Evolutionary conservation across 2,329 filamentous ascomycete species (phyloP).

Genomic region (Fusarium proliferatum): DNA sequence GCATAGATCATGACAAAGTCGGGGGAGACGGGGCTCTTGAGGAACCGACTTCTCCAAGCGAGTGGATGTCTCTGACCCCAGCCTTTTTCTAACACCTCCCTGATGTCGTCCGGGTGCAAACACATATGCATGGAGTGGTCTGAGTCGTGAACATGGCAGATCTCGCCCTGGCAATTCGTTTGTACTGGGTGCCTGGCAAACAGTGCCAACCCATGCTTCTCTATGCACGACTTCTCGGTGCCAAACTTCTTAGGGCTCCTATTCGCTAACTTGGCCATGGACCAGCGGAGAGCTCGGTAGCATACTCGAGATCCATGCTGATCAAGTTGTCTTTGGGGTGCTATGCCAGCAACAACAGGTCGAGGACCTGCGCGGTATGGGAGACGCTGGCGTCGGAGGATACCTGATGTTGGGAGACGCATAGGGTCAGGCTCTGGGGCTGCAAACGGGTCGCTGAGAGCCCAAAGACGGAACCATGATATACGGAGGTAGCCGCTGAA

Average conservation of each 20-base stretch:
- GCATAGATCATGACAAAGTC: constrained; percentile 88
- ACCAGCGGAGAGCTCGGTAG: constrained; percentile 65
- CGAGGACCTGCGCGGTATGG: constrained; percentile 71
- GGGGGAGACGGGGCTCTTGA: constrained; percentile 73
- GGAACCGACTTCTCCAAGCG: constrained; percentile 72
- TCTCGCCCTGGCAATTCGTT: constrained; percentile 80
- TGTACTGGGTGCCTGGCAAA: constrained; percentile 75
- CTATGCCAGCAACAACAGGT: constrained; percentile 78
- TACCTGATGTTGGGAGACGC: constrained; percentile 66
- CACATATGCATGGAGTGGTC: constrained; percentile 84
- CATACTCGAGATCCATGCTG: constrained; percentile 68
- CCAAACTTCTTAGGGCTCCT: constrained; percentile 61
- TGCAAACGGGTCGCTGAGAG: constrained; percentile 75
- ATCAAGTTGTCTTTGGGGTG: constrained; percentile 81
- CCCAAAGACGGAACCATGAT: constrained; percentile 77
- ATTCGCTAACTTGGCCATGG: constrained; percentile 63
- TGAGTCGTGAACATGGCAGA: constrained; percentile 81
- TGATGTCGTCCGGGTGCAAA: constrained; percentile 82
- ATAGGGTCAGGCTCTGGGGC: constrained; percentile 64
- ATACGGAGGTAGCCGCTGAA: constrained; percentile 78
- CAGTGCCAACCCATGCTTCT: constrained; percentile 83
- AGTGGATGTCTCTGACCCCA: constrained; percentile 82
- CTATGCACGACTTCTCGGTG: constrained; percentile 78
- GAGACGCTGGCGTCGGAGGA: constrained; percentile 64
- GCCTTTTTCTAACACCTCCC: constrained; percentile 75